Base-by-base conservation (phyloP, 2,329 filamentous ascomycete genomes). In the Fusarium papillatum region DNA sequence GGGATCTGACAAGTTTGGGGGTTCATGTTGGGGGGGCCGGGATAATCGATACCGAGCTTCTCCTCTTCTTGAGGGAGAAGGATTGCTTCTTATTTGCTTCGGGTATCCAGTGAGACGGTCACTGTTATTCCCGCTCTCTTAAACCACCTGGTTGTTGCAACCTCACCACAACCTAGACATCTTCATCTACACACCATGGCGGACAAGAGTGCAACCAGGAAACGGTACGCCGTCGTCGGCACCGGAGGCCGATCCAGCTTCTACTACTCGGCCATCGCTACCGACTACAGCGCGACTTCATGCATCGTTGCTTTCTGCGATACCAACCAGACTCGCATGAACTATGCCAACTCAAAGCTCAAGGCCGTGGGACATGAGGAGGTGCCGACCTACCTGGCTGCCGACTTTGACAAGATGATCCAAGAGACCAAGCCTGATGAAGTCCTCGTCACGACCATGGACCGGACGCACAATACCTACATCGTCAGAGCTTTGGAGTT, bases 381-480 rank as follows among this genome's bases (percentile, higher is more conserved):
- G 3, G 85, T 92, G 0, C 89, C 90, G 3, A 90, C 89, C 0
- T 93, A 87, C 80, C 84, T 86, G 34, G 89, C 90, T 0, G 71
- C 81, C 16, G 85, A 89, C 76, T 93, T 92, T 74, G 90, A 91
- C 78, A 82, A 82, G 60, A 92, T 93, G 91, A 85, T 91, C 73
- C 67, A 82, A 38, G 88, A 90, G 60, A 89, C 89, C 0, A 85
- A 85, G 68, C 90, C 91, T 0, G 89, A 92, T 80, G 90, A 91
- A 78, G 86, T 93, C 19, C 92, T 93, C 73, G 86, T 92, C 19
- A 92, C 90, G 1, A 92, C 90, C 0, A 91, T 92, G 76, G 91
- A 93, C 81, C 87, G 90, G 31, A 91, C 89, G 6, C 91, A 93
- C 80, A 85, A 92, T 77, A 86, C 84, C 34, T 93, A 93, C 82